A percentile compares a stretch with the other conserved stretches of the same genome.
Conservation (phyloP, 495 filamentous ascomycete species). For the Lophiostoma macrostomum region DNA sequence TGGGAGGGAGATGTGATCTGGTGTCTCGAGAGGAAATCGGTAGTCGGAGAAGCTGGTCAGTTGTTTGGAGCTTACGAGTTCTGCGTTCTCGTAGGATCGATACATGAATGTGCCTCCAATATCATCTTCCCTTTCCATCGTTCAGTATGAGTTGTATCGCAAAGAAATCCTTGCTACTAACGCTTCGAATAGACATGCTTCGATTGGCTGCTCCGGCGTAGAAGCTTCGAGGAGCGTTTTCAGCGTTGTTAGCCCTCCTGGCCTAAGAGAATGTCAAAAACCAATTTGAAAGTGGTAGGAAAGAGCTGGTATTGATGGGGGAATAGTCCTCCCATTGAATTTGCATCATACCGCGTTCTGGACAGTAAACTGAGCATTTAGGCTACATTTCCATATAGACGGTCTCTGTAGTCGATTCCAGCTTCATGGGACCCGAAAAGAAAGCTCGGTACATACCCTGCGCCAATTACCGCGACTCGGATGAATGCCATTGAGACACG, state of each 20-base stretch:
- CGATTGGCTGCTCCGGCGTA: constrained; percentile 24
- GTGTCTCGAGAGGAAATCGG: constrained; percentile 17
- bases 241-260: constrained; percentile 22
- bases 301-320: too few relatives aligned
- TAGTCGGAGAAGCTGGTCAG: constrained; percentile 28
- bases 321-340: too few relatives aligned
- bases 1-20: constrained; percentile 28
- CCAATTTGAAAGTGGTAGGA: neutral
- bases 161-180: constrained; percentile 7
- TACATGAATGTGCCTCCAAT: constrained; percentile 31
- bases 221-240: constrained; percentile 29
- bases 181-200: constrained; percentile 29
- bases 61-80: constrained; percentile 29
- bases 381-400: too few relatives aligned
- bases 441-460: constrained; percentile 15
- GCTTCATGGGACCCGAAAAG: too few relatives aligned
- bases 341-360: too few relatives aligned
- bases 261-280: constrained; percentile 6
- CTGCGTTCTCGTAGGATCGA: constrained; percentile 29
- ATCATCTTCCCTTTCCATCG: constrained; percentile 14
- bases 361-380: too few relatives aligned
- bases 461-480: constrained; percentile 24
- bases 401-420: too few relatives aligned
- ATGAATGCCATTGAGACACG: constrained; percentile 6
- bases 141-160: neutral